Conservation (phyloP, 345 rosid species). For the Arabidopsis suecica region DNA sequence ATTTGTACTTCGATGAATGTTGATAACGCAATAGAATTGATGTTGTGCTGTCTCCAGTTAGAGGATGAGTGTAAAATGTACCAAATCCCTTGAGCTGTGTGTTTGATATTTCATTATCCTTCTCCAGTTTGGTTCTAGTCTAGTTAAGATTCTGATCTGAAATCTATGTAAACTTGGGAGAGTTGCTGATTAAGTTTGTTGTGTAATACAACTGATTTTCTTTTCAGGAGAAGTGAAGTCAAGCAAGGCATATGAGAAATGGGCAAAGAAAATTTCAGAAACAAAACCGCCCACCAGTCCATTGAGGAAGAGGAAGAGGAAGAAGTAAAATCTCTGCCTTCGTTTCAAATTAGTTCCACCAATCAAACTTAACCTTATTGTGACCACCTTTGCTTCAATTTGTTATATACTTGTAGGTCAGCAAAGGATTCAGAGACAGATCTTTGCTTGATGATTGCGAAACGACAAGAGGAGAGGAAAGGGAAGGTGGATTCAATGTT, state of each 20-base stretch:
- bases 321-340: constrained; percentile 53
- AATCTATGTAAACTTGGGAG: neutral
- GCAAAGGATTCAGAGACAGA: constrained; percentile 59
- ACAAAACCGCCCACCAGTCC: constrained; percentile 69
- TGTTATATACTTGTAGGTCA: constrained; percentile 47
- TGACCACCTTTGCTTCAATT: neutral
- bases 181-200: neutral
- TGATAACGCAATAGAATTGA: constrained; percentile 1
- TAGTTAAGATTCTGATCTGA: neutral
- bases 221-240: constrained; percentile 66
- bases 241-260: constrained; percentile 75
- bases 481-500: constrained; percentile 77
- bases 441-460: constrained; percentile 61
- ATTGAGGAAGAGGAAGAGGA: constrained; percentile 55
- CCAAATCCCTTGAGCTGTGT: neutral
- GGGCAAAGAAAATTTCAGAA: constrained; percentile 71
- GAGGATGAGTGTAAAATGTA: neutral
- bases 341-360: neutral
- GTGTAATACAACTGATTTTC: neutral
- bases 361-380: constrained; percentile 2
- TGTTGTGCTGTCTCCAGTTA: neutral
- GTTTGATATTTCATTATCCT: neutral
- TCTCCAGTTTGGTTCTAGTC: neutral
- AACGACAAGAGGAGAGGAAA: constrained; percentile 68
- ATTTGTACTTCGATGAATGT: constrained; percentile 1